Evolutionary conservation across 805 yeast species (phyloP).

Genomic region (Lipomyces oligophaga): DNA sequence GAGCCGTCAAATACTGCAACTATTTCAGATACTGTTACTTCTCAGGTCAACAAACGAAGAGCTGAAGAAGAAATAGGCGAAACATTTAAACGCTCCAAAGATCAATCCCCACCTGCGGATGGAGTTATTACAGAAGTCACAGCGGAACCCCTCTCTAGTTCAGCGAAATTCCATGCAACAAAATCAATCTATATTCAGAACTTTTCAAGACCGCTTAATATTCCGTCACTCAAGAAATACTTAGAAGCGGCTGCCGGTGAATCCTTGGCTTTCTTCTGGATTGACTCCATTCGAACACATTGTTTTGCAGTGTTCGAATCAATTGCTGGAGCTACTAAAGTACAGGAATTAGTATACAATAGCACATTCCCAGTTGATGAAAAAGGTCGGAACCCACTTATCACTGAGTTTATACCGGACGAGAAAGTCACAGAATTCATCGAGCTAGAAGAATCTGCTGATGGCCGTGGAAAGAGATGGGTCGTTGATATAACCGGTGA

Average conservation of each 20-base stretch:
- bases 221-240: constrained; percentile 11
- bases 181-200: constrained; percentile 17
- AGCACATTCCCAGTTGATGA: constrained; percentile 23
- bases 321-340: constrained; percentile 9
- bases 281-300: constrained; percentile 25
- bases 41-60: background rate
- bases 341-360: constrained; percentile 15
- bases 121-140: no score
- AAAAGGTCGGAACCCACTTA: constrained; percentile 12
- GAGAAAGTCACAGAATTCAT: constrained; percentile 18
- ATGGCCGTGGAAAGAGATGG: constrained; percentile 14
- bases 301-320: constrained; percentile 14
- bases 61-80: background rate
- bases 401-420: constrained; percentile 17
- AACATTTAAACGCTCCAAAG: background rate
- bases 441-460: constrained; percentile 14
- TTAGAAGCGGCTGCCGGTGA: constrained; percentile 7
- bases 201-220: constrained; percentile 25
- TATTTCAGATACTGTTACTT: background rate
- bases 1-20: background rate
- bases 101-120: no score
- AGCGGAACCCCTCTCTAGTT: background rate
- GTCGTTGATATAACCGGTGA: constrained; percentile 6
- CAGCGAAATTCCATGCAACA: constrained; percentile 5
- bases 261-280: constrained; percentile 14